Evolutionary conservation across 352 stramenopile species (phyloP).

Genomic region (Pythium scleroteichum): DNA sequence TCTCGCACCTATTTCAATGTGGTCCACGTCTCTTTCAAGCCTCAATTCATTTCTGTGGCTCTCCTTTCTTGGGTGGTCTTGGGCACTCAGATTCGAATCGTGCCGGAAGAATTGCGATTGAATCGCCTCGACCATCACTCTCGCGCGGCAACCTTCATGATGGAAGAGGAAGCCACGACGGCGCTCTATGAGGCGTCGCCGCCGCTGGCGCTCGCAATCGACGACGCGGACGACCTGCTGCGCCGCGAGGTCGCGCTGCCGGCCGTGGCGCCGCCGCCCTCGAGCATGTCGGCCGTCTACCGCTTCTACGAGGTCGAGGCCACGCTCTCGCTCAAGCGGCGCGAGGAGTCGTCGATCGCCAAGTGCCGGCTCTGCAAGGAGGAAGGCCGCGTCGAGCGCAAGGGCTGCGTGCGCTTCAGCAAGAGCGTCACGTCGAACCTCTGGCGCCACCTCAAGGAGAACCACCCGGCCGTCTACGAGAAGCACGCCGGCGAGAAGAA

Average conservation of each 20-base stretch:
- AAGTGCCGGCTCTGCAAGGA: conserved; percentile 60
- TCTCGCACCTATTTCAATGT: no score
- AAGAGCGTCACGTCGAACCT: conserved; percentile 86
- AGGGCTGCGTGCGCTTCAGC: conserved; percentile 72
- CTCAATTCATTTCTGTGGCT: background rate
- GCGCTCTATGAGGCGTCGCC: conserved; percentile 1
- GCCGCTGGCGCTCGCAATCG: conserved; percentile 12
- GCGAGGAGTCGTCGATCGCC: conserved; percentile 73
- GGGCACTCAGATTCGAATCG: conserved; percentile 14
- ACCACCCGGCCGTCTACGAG: conserved; percentile 74
- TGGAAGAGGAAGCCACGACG: conserved; percentile 7
- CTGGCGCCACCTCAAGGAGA: conserved; percentile 81
- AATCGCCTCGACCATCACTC: conserved; percentile 23
- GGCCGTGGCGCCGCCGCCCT: conserved; percentile 16
- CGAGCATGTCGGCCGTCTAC: conserved; percentile 68
- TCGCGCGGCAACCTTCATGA: background rate
- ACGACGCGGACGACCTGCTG: background rate
- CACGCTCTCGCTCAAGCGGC: conserved; percentile 54
- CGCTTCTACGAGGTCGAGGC: conserved; percentile 80
- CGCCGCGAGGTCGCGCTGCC: background rate
- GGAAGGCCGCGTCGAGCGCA: conserved; percentile 65
- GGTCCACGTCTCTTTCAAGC: background rate
- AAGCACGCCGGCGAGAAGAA: conserved; percentile 79
- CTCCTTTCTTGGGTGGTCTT: no score
- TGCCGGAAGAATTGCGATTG: conserved; percentile 5